Conservation (phyloP, 2,329 filamentous ascomycete species). For the Colletotrichum sp. region DNA sequence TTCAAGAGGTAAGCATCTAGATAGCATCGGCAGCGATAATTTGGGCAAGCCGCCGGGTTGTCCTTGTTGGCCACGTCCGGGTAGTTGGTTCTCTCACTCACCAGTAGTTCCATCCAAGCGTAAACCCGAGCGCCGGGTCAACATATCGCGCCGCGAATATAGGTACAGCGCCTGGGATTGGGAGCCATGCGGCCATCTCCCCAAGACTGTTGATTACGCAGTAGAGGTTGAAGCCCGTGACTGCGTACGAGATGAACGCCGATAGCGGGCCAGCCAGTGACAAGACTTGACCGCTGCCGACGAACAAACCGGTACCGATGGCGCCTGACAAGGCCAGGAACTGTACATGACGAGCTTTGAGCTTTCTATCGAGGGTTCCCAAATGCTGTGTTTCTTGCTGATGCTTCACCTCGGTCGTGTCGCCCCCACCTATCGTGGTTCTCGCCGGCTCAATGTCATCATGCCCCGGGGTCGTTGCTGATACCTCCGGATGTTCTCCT, state of each 20-base stretch:
- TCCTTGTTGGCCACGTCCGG: rapidly evolving
- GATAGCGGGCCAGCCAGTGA: conserved; percentile 47
- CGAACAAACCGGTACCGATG: conserved; percentile 50
- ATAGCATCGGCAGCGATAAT: neutral
- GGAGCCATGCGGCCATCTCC: conserved; percentile 67
- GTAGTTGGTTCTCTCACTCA: neutral
- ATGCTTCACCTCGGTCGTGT: neutral
- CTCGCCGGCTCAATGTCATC: neutral
- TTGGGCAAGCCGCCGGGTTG: too few species aligned
- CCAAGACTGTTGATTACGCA: conserved; percentile 55
- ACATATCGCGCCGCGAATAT: conserved; percentile 55
- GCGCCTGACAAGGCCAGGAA: conserved; percentile 47
- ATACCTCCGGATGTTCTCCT: neutral
- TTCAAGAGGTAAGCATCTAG: neutral
- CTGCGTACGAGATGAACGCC: conserved; percentile 44
- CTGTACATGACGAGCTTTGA: conserved; percentile 47
- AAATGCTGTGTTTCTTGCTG: conserved; percentile 32
- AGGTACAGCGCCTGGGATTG: conserved; percentile 58
- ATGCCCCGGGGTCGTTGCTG: neutral
- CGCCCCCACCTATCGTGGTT: neutral
- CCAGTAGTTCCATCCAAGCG: conserved; percentile 58
- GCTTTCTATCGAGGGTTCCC: conserved; percentile 39
- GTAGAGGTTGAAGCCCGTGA: conserved; percentile 53
- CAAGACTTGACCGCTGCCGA: conserved; percentile 47
- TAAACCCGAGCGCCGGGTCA: conserved; percentile 52